Base-by-base conservation (phyloP, 2,329 filamentous ascomycete species). In the Elsinoe arachidis region DNA sequence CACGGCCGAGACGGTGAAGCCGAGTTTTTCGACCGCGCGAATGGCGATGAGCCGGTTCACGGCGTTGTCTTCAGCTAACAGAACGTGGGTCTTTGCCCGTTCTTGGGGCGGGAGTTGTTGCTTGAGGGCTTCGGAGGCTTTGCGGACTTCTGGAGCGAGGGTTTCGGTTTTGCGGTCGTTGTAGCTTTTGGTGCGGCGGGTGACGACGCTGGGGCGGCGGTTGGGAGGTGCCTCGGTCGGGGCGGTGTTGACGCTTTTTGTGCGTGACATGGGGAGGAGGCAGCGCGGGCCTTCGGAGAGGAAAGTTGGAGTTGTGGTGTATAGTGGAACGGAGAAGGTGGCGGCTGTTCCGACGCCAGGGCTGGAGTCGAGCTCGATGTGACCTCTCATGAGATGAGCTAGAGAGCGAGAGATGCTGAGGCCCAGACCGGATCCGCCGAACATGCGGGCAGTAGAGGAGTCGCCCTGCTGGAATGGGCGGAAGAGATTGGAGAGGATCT, bases 321-420 rank as follows among this genome's bases (percentile, higher is more conserved):
- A n/a, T 12, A 52, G 38, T 12, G 58, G 58, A 2, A 59, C 23
- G 23, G 19, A 19, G 41, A 59, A 44, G 19, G 53, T 59, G 17
- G 37, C 58, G 17, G 33, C 35, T 9, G 53, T 56, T 2, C 58
- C 58, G 5, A 51, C 9, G 5, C 15, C 19, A 2, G 41, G 39
- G 4, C 10, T 15, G 4, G 58, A 59, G 17, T 56, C 58, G n/a
- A 59, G 34, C n/a, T 49, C 69, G 39, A 73, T 72, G 41, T 70
- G 68, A 3, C 71, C 71, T 23, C 69, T 70, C 58, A 59, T 59
- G 15, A 59, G 44, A 51, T 73, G 69, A 2, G 69, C 67, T 23
- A 73, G 62, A 38, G 71, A 64, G 19, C 70, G 70, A 1, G 69
- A 72, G 49, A 73, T 73, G 61, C 70, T 72, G 0, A 73, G 63